Base-by-base conservation (phyloP, 768 basidiomycete species). In the Xerocomellus amylosporus region DNA sequence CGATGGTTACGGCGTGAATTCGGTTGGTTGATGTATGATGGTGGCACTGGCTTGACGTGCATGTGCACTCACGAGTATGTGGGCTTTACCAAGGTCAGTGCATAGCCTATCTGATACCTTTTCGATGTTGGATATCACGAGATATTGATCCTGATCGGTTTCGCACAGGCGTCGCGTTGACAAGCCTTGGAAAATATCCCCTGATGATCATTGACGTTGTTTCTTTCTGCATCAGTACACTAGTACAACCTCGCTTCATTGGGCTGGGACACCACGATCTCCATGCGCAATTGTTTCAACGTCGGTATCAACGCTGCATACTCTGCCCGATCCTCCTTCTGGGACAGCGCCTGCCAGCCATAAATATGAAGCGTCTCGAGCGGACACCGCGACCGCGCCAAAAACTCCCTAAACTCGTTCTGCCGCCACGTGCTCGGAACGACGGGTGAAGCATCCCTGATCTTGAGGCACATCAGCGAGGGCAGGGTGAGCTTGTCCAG, bases 261-360 rank as follows among this genome's bases (percentile, higher is more conserved):
- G 2, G 24, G 4, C 2, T 24, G 24, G 24, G 24, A 24, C 24
- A 2, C 24, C 24, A 24, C 24, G 24, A 24, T 24, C 28, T 28
- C 28, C 28, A 28, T 7, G 28, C 28, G 1, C 28, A 28, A 8
- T 67, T 67, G 46, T 30, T 54, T 56, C 34, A 65, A 44, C 30
- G 60, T 68, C 3, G 66, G 64, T 52, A 59, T 41, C 37, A 63
- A 15, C 38, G 49, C 44, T 24, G 31, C 36, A 37, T 59, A 65
- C 38, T 46, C 52, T 22, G 36, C 48, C 43, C 51, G 54, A 20
- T 54, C 60, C 19, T 58, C 52, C 46, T 33, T 10, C 24, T 24
- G 24, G 28, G 28, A 30, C 9, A 8, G 8, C 28, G 2, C 28
- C 2, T 9, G 8, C 28, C 28, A 2, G 8, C 28, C 1, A 30